Conservation (phyloP, 371 early-diverging fungal genomes). For the Mortierella polycephala region DNA sequence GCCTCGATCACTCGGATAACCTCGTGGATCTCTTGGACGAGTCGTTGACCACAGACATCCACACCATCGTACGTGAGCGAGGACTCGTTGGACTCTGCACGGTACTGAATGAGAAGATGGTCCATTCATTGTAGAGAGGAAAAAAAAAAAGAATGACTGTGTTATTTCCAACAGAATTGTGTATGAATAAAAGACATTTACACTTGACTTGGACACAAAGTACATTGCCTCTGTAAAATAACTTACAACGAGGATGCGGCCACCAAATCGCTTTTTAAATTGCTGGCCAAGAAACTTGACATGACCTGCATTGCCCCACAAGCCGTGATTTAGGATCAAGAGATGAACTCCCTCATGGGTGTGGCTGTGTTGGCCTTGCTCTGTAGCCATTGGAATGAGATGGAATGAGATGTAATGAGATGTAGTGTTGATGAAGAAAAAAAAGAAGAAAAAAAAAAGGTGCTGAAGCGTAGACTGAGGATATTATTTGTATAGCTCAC, state of each 20-base stretch:
- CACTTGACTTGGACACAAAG: background rate
- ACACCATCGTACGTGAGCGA: conserved; percentile 44
- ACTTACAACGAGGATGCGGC: conserved; percentile 44
- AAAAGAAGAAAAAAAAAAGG: too few species aligned
- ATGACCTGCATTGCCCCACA: conserved; percentile 48
- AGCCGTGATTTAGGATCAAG: conserved; percentile 38
- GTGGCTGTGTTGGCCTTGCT: background rate
- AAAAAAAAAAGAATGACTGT: background rate
- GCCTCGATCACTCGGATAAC: conserved; percentile 47
- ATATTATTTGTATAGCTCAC: too few species aligned
- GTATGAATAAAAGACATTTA: background rate
- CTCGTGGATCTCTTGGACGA: conserved; percentile 37
- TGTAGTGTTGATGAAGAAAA: background rate
- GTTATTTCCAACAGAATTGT: background rate
- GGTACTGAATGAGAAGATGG: conserved; percentile 17
- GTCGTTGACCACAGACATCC: conserved; percentile 42
- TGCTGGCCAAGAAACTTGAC: conserved; percentile 47
- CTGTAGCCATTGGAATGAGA: background rate
- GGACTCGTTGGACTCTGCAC: conserved; percentile 50
- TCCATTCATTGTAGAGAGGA: too few species aligned
- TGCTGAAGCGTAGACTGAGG: too few species aligned
- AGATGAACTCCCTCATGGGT: conserved; percentile 39
- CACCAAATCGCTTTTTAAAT: conserved; percentile 46
- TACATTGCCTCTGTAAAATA: background rate
- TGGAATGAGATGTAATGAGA: background rate